Evolutionary conservation across 192 early-diverging fungal genomes (phyloP), one percentile per base, ranked within the genome.

Genomic region (Podila epicladia): DNA sequence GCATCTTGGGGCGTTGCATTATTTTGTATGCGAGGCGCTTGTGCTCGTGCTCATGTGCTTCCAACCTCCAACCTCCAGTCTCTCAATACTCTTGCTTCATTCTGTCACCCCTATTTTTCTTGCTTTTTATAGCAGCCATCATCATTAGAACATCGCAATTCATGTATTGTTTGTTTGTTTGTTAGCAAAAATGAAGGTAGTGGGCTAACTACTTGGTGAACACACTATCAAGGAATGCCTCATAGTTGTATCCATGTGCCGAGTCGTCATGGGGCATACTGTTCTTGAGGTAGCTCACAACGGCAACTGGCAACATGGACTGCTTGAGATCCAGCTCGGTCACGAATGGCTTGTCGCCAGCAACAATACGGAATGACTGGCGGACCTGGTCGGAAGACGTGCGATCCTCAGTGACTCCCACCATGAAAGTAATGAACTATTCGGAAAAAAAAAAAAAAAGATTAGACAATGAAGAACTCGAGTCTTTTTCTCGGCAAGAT

Each of bases 371-470:
- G 92, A 98, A 98, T 22, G 97, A 93, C 51, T 93, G 90, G 33
- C 87, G 85, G 22, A 97, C 85, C 84, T 97, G 95, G 53, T 97
- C 94, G 9, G 93, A 91, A 41, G 92, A 94, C 7, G 94, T 92
- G 69, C 96, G 94, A 83, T 97, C 96, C 83, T 98, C 96, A 51
- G 95, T 95, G 9, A 96, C 87, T 35, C 87, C 89, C 2, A 93
- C 89, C 91, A 96, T 91, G 72, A 92, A 97, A 38, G 89, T 87
- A 70, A 98, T 95, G 70, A 96, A 98, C 82, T 94, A 69, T 0
- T 8, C 48, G 19, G 32, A 28, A 64, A 45, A 49, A 45, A 69
- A 53, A 17, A 60, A 57, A 53, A 9, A 53, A 60, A 4, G 53
- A 65, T 45, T n/a, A 33, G 41, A 24, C 9, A 19, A 6, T 17